Evolutionary conservation across 2,329 filamentous ascomycete species (phyloP).

Genomic region (Exophiala viscosa): DNA sequence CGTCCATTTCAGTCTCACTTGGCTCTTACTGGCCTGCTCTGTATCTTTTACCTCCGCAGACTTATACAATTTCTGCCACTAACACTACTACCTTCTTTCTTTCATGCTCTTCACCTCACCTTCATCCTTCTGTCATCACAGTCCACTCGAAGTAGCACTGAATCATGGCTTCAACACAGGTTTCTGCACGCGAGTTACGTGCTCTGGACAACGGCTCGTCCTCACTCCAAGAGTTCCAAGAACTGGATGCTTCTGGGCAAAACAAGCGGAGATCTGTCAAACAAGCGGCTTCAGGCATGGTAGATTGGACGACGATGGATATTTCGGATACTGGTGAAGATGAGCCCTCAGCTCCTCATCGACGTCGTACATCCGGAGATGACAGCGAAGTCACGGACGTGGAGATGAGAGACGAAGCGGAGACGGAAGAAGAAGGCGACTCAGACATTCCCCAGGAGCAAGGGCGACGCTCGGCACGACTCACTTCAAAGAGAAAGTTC

Average conservation of each 20-base stretch:
- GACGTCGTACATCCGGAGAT: slow-evolving; percentile 3
- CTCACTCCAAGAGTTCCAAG: slow-evolving; percentile 13
- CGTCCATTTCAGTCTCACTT: neutral
- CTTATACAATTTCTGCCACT: neutral
- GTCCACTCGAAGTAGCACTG: neutral
- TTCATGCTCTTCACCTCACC: neutral
- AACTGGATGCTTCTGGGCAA: neutral
- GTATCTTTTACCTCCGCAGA: neutral
- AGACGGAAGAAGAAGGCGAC: slow-evolving; percentile 10
- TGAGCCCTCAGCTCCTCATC: neutral
- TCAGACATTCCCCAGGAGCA: slow-evolving; percentile 7
- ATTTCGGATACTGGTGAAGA: slow-evolving; percentile 23
- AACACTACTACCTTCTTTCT: neutral
- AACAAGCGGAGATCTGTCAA: slow-evolving; percentile 1
- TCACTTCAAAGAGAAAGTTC: slow-evolving; percentile 10
- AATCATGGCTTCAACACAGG: slow-evolving; percentile 11
- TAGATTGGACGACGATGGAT: slow-evolving; percentile 17
- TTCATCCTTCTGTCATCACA: neutral
- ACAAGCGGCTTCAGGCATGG: slow-evolving; percentile 1
- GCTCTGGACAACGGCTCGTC: slow-evolving; percentile 14
- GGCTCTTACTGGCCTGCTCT: neutral
- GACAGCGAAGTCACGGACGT: slow-evolving; percentile 4
- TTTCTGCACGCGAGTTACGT: slow-evolving; percentile 14
- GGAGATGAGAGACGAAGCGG: slow-evolving; percentile 1
- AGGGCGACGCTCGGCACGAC: slow-evolving; percentile 17